Percentiles rank a stretch among this genome's conserved stretches.
Conservation (phyloP, 2,329 filamentous ascomycete genomes). For the Cladorrhinum sp. region DNA sequence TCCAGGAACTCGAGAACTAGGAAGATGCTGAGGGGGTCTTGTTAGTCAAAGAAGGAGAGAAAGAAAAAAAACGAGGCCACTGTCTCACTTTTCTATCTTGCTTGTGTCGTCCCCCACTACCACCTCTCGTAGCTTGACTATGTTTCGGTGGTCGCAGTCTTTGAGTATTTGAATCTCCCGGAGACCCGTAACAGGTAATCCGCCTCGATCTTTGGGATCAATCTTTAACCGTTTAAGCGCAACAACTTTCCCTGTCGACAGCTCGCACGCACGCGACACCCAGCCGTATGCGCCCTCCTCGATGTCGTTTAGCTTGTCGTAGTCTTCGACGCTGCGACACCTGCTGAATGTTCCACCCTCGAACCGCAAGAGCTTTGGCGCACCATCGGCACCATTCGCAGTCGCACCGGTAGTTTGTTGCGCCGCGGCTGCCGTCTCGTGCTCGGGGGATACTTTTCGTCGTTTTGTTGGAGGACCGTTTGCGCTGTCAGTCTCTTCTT, state of each 20-base stretch:
- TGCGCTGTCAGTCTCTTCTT: conserved; percentile 26
- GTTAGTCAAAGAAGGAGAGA: conserved; percentile 29
- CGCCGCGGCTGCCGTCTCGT: conserved; percentile 26
- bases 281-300: conserved; percentile 96
- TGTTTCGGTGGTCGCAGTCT: conserved; percentile 75
- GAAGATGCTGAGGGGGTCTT: conserved; percentile 62
- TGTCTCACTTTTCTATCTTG: conserved; percentile 50
- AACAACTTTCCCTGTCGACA: conserved; percentile 72
- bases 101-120: conserved; percentile 66
- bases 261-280: conserved; percentile 80
- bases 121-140: conserved; percentile 79
- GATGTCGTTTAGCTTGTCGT: conserved; percentile 91
- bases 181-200: conserved; percentile 86
- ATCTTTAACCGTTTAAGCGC: conserved; percentile 94
- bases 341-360: conserved; percentile 62
- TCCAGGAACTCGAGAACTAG: conserved; percentile 97
- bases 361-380: conserved; percentile 66
- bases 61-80: not conserved
- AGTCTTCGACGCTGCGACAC: conserved; percentile 78
- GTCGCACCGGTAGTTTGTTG: conserved; percentile 27
- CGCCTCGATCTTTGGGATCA: conserved; percentile 67
- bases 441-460: conserved; percentile 55
- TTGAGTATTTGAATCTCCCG: conserved; percentile 90
- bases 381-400: conserved; percentile 28
- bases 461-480: conserved; percentile 56